Base-by-base conservation (phyloP, 768 basidiomycete genomes). In the Phlebiopsis flavidoalba region DNA sequence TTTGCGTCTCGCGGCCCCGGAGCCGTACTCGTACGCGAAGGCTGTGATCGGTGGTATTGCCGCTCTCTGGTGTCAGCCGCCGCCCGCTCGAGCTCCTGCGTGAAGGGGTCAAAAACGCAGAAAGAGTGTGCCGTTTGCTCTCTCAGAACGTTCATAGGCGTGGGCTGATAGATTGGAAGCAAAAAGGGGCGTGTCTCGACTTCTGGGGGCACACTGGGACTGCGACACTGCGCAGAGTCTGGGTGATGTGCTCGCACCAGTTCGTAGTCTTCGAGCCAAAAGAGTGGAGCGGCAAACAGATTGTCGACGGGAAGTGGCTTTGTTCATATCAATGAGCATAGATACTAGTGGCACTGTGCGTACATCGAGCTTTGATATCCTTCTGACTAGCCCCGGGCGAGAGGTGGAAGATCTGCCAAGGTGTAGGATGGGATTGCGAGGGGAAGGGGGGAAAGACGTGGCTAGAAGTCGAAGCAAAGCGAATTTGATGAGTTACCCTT, bases 401-500 rank as follows among this genome's bases (percentile, higher is more conserved):
- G 3, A 91, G 78, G 67, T 89, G 88, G 68, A 91, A 91, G 58
- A 91, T 88, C 71, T 91, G 83, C 70, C 87, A 76, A 0, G 88
- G 85, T 0, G 85, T 82, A 11, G 88, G 88, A 52, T 77, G 77
- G 0, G 77, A 62, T 59, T 82, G 71, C 5, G 64, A 66, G 0
- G 88, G 88, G 57, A 82, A 90, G 0, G 85, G 83, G 54, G 74
- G 78, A 17, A 63, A 66, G n/a, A n/a, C n/a, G 35, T 62, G 62
- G 12, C 66, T 53, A 12, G 67, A 64, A 4, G 68, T 65, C 10
- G 70, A 69, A 1, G 69, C 68, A 24, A 21, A 26, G 15, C 70
- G 65, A 8, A 58, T 43, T 26, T 66, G 65, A 11, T 54, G 60
- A 8, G 48, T 3, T 31, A 31, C n/a, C n/a, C n/a, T n/a, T n/a